phyloP scores from a whole-genome alignment of 257 asterid species.

The Ophiorrhiza pumila region DNA sequence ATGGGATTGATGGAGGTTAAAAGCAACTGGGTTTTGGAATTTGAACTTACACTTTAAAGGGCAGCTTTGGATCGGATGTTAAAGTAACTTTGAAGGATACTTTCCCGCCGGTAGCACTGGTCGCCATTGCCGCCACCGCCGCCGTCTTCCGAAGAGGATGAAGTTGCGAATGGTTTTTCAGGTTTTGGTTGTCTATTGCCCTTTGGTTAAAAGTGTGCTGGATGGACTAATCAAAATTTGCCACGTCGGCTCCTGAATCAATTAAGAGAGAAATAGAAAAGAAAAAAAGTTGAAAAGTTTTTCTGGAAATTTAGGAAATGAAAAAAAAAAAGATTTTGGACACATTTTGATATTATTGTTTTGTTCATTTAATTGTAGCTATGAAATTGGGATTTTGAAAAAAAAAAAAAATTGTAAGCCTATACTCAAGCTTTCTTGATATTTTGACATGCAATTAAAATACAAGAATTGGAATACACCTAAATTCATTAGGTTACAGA shows the following conservation, averaged over 20 bases:
- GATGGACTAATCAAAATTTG: not conserved
- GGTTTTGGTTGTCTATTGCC: not conserved
- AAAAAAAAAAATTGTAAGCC: too few species aligned
- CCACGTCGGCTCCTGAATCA: not conserved
- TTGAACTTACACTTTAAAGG: constrained; percentile 84
- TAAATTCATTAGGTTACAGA: too few species aligned
- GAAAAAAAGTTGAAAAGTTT: too few species aligned
- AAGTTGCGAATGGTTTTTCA: not conserved
- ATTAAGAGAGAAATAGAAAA: too few species aligned
- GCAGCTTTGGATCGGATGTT: constrained; percentile 96
- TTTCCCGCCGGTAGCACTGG: constrained; percentile 73
- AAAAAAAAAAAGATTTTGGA: too few species aligned
- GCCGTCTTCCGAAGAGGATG: not conserved
- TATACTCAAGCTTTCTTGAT: too few species aligned
- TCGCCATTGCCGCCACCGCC: constrained; percentile 43
- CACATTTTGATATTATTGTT: too few species aligned
- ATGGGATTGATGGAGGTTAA: not conserved
- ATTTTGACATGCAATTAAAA: too few species aligned
- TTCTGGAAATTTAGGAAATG: too few species aligned
- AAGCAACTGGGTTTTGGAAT: not conserved
- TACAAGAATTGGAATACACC: too few species aligned
- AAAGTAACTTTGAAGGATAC: constrained; percentile 93
- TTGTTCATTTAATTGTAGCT: too few species aligned
- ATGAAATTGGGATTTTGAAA: too few species aligned
- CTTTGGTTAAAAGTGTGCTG: not conserved